A percentile compares a stretch with the other conserved stretches of the same genome.
Evolutionary conservation across 2,329 filamentous ascomycete genomes (phyloP).

Genomic region (Aschersonia sp.): DNA sequence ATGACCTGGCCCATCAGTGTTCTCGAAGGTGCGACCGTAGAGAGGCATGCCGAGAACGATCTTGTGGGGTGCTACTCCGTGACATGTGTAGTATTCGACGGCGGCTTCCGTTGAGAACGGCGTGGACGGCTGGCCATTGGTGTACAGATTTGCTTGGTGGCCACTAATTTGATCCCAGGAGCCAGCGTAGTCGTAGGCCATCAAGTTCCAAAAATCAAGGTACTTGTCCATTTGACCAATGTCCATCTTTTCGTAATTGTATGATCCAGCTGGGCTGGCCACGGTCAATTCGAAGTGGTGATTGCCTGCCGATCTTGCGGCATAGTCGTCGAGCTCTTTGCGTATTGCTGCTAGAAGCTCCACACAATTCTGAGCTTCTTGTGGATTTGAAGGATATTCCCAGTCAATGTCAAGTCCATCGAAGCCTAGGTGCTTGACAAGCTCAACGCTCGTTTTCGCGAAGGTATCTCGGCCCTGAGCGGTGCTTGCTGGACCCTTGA

Average conservation of each 20-base stretch:
- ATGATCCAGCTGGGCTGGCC: conserved; percentile 46
- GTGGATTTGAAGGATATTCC: conserved; percentile 45
- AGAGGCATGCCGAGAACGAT: conserved; percentile 85
- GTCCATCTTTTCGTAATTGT: conserved; percentile 49
- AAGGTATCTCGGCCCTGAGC: conserved; percentile 55
- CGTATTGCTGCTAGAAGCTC: conserved; percentile 43
- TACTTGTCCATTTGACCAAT: conserved; percentile 49
- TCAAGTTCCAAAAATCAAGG: conserved; percentile 66
- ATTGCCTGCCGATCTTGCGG: conserved; percentile 22
- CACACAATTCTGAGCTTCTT: conserved; percentile 44
- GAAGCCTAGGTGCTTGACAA: conserved; percentile 72
- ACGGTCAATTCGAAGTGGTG: conserved; percentile 51
- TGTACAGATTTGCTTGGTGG: conserved; percentile 70
- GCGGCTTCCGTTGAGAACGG: conserved; percentile 66
- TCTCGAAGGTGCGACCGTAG: conserved; percentile 74
- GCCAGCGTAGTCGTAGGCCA: conserved; percentile 83
- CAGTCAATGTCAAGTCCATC: conserved; percentile 57
- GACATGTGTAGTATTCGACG: conserved; percentile 52
- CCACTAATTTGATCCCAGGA: conserved; percentile 60
- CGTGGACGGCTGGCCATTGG: conserved; percentile 46
- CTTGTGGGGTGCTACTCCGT: conserved; percentile 53
- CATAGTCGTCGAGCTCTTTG: conserved; percentile 42
- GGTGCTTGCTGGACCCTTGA: conserved; percentile 60
- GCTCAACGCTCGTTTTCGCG: conserved; percentile 55
- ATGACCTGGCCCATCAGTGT: conserved; percentile 60